Evolutionary conservation across 2,329 filamentous ascomycete genomes (phyloP).

Genomic region (Pseudogymnoascus verrucosus): DNA sequence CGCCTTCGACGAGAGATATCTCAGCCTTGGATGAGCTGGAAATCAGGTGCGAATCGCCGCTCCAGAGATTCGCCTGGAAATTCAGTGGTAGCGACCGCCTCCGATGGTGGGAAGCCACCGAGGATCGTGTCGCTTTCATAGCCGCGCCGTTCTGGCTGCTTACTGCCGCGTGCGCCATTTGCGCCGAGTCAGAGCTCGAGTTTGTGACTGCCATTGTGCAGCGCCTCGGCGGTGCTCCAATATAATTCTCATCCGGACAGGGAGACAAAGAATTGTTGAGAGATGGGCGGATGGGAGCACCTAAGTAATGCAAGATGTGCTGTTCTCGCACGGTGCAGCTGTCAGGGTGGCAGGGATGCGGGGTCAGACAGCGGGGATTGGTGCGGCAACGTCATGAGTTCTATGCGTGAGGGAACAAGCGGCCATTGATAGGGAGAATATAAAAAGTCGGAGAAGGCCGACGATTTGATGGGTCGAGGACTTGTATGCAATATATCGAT

Average conservation of each 20-base stretch:
- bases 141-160: slow-evolving; percentile 1
- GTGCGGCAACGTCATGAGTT: slow-evolving; percentile 5
- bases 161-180: slow-evolving; percentile 8
- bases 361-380: slow-evolving; percentile 6
- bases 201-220: slow-evolving; percentile 8
- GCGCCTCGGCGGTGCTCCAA: slow-evolving; percentile 5
- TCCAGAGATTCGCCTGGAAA: neutral
- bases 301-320: slow-evolving; percentile 8
- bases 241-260: slow-evolving; percentile 7
- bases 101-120: slow-evolving; percentile 5
- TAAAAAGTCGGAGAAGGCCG: neutral
- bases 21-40: neutral
- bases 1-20: slow-evolving; percentile 2
- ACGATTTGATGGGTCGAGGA: neutral
- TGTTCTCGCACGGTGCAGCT: slow-evolving; percentile 5
- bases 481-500: neutral
- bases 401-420: neutral
- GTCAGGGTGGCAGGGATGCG: slow-evolving; percentile 4
- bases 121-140: slow-evolving; percentile 4
- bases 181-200: slow-evolving; percentile 7
- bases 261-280: slow-evolving; percentile 8
- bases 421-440: slow-evolving; percentile 7
- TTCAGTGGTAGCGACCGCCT: slow-evolving; percentile 5
- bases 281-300: slow-evolving; percentile 4
- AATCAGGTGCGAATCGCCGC: neutral